Evolutionary conservation across 2,329 filamentous ascomycete species (phyloP), one percentile per base, ranked within the genome.

Genomic region (Dothideomycetes sp.): DNA sequence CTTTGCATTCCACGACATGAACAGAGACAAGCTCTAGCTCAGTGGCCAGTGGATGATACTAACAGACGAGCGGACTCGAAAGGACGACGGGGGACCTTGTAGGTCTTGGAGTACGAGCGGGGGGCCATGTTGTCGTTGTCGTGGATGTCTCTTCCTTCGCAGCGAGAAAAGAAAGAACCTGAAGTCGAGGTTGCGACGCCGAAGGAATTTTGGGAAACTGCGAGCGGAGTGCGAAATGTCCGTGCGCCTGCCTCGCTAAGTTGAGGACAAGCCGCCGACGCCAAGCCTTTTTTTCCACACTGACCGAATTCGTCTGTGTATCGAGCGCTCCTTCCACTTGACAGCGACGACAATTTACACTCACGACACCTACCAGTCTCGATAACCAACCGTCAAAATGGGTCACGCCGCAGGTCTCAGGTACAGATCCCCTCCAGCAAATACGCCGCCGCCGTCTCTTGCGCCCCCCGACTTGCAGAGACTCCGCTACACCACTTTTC

Each of bases 41-140:
- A 96, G 83, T 96, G 91, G 89, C 83, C 87, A 55, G 53, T 48
- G 78, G 78, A 65, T 71, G 73, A 62, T 80, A 94, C 89, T 84
- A 83, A 96, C 91, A 98, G 80, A 84, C 91, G 91, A 76, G 91
- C 91, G 73, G 88, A 89, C 84, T 96, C 91, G 80, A 94, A 96
- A 66, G 91, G 89, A 75, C 89, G 84, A 73, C 83, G 78, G 64
- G 89, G 88, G 77, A 43, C 87, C 83, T 94, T 94, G 70, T 93
- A 93, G 78, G 91, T 98, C 86, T 98, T 98, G 68, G 84, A 93
- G 77, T 95, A 94, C 61, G 82, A 83, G 67, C 80, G 64, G 55
- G 61, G 61, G 49, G 62, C 63, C 64, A 67, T 69, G 54, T 51
- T 63, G 52, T 58, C 48, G 35, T 47, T 58, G 15, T 35, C 18